Base-by-base conservation (phyloP, 179 eudicot species). In the Beta lomatogona region DNA sequence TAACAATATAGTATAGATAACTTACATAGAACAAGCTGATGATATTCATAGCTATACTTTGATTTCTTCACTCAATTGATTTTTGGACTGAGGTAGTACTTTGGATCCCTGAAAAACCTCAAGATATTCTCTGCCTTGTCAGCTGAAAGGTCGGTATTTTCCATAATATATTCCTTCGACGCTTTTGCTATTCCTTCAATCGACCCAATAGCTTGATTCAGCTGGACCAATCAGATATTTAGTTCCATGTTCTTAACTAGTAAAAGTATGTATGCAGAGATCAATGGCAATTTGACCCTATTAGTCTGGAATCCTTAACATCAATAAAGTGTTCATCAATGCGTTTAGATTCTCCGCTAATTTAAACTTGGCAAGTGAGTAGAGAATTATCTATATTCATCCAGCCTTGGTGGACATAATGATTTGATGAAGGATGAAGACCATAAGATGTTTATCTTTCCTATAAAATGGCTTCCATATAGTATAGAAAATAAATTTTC, bases 181-280 rank as follows among this genome's bases (percentile, higher is more conserved):
- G 93, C 91, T 83, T 92, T 93, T 52, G 99, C 95, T 79, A 93
- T 91, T 83, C 90, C 95, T 92, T 93, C 98, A 75, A 95, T 89
- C 28, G 99, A 95, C 60, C 99, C 98, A 58, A 93, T 84, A 73
- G 93, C 91, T 86, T 92, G 98, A 85, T 79, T 82, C 46, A 95
- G 97, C 99, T 95, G 94, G 79, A 77, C 57, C 77, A 11, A 63
- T 50, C 19, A 79, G 1, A 69, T 19, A 25, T 19, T 9, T 64
- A 66, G 50, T 31, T 12, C 53, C 46, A 57, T 65, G 52, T 44
- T 74, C 63, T 13, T 45, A 60, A 60, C 31, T 16, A 55, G 36
- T 78, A 31, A 53, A 54, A 72, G 16, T 50, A 70, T 61, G 36
- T 60, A 77, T 31, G 55, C 73, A 82, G 45, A 53, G 70, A 36